phyloP scores from a whole-genome alignment of 768 basidiomycete species.

The Psilocybe tampanensis region DNA sequence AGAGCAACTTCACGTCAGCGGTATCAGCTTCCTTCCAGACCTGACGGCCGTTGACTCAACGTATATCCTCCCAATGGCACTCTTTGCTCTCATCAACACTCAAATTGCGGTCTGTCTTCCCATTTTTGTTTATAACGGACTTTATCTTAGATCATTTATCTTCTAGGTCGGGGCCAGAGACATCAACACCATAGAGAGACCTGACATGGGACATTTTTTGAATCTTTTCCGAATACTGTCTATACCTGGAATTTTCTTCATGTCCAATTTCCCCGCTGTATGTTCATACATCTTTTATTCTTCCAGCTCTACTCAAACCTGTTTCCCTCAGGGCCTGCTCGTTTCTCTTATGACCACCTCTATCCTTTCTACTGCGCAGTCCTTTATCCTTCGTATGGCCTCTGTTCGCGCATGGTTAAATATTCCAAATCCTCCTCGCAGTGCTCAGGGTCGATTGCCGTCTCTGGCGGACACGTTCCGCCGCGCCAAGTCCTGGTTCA shows the following conservation, averaged over 20 bases:
- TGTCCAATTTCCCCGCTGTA: slow-evolving; percentile 66
- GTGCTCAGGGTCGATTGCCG: slow-evolving; percentile 34
- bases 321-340: slow-evolving; percentile 38
- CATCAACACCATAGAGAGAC: slow-evolving; percentile 52
- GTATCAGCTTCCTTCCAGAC: slow-evolving; percentile 73
- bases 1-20: slow-evolving; percentile 75
- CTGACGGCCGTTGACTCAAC: slow-evolving; percentile 79
- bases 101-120: slow-evolving; percentile 63
- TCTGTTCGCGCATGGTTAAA: slow-evolving; percentile 39
- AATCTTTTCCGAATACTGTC: slow-evolving; percentile 67
- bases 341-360: slow-evolving; percentile 44
- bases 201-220: slow-evolving; percentile 66
- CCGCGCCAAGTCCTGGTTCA: slow-evolving; percentile 5
- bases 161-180: slow-evolving; percentile 50
- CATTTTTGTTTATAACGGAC: not conserved
- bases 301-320: not conserved
- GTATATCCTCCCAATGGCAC: slow-evolving; percentile 65
- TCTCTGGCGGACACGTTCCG: slow-evolving; percentile 11
- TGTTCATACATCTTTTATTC: slow-evolving; percentile 27
- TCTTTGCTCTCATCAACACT: slow-evolving; percentile 62
- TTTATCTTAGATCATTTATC: not conserved
- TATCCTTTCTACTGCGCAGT: slow-evolving; percentile 51
- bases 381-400: slow-evolving; percentile 44
- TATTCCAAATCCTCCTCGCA: slow-evolving; percentile 37
- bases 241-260: slow-evolving; percentile 47